Base-by-base conservation (phyloP, 176 grass and related monocot species). In the Bolboschoenus planiculmis region DNA sequence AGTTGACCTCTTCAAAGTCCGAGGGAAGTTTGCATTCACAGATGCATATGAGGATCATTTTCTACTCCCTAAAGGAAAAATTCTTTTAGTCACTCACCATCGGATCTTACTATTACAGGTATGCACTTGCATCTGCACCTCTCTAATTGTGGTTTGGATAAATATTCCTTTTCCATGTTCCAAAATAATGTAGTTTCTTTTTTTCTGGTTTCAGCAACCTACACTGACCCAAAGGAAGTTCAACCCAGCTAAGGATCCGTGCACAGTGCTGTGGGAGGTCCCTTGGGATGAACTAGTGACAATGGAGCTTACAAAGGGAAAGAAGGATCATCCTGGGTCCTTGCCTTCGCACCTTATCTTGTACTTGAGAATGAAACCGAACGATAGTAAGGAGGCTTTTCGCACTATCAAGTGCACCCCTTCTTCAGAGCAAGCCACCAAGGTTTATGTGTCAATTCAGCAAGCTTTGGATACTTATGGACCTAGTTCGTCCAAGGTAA, bases 1-100 rank as follows among this genome's bases (percentile, higher is more conserved):
- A 98, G 93, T 98, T 84, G 95, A 98, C 77, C 86, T 98, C 79
- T 98, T 98, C 67, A 98, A 98, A 93, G 86, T 98, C 40, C 88
- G 95, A 64, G 92, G 95, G 24, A 98, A 98, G 85, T 98, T 98
- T 86, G 95, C 95, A 83, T 90, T 93, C 84, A 92, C 92, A 24
- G 95, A 98, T 91, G 95, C 95, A 84, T 98, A 98, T 83, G 92
- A 98, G 79, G 92, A 90, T 82, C 95, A 98, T 87, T 93, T 88
- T 88, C 31, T 95, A 40, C 90, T 98, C 44, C 95, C 90, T 24
- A 93, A 95, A 87, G 95, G 95, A 70, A 98, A 95, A 78, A 87
- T 93, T 78, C 53, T 95, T 47, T 42, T 98, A 87, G 83, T 95
- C 84, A 98, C 92, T 72, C 95, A 95, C 48, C 91, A 92, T 87